Percentiles rank a stretch among this genome's conserved stretches.
Conservation (phyloP, 2,329 filamentous ascomycete species). For the Phialemonium atrogriseum region DNA sequence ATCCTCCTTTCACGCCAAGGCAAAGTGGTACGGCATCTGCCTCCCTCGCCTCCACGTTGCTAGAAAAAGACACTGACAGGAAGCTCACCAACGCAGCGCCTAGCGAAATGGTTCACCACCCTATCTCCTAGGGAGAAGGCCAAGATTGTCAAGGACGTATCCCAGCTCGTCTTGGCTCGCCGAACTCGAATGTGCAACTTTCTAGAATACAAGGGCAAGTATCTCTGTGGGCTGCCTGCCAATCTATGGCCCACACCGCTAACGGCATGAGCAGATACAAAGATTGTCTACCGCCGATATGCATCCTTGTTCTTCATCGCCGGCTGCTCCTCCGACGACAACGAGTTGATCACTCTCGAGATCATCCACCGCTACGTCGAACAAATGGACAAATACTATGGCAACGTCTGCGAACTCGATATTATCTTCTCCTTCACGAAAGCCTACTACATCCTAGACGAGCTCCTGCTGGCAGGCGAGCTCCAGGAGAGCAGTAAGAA, state of each 20-base stretch:
- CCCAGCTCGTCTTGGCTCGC: slow-evolving; percentile 90
- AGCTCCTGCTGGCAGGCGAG: slow-evolving; percentile 89
- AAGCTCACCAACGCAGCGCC: slow-evolving; percentile 56
- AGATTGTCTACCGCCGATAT: slow-evolving; percentile 97
- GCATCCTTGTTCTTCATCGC: slow-evolving; percentile 99
- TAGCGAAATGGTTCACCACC: slow-evolving; percentile 99
- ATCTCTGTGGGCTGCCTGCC: slow-evolving; percentile 5
- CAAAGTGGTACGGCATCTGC: slow-evolving; percentile 72
- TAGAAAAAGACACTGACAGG: no score
- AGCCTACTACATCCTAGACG: slow-evolving; percentile 97
- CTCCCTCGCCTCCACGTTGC: slow-evolving; percentile 10
- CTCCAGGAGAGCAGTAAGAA: slow-evolving; percentile 99
- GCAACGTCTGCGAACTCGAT: slow-evolving; percentile 98
- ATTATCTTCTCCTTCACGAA: slow-evolving; percentile 99
- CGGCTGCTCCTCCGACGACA: slow-evolving; percentile 93
- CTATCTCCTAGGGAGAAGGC: slow-evolving; percentile 97
- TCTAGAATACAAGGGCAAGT: slow-evolving; percentile 90
- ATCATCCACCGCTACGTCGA: slow-evolving; percentile 99
- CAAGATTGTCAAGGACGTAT: slow-evolving; percentile 99
- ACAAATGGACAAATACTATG: slow-evolving; percentile 99
- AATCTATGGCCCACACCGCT: background rate
- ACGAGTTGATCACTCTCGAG: slow-evolving; percentile 96
- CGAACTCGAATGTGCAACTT: slow-evolving; percentile 99
- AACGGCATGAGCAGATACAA: slow-evolving; percentile 61
- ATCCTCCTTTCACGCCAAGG: slow-evolving; percentile 96